Evolutionary conservation across 1,284 basidiomycete species (phyloP), one percentile per base, ranked within the genome.

Genomic region (Leccinum proliferum): DNA sequence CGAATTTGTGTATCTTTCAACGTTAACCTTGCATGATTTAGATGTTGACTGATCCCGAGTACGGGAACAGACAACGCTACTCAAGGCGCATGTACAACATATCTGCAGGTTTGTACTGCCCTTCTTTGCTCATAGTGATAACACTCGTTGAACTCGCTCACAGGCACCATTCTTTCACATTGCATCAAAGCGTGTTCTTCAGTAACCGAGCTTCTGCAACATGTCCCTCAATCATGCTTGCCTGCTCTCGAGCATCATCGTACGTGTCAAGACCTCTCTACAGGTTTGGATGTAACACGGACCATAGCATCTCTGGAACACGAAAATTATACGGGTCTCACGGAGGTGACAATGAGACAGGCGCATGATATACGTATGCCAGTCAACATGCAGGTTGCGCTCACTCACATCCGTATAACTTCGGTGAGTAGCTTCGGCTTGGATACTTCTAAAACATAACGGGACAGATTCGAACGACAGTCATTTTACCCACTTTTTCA

Each of bases 71-170:
- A 52, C 66, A 88, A 69, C 85, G 85, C 67, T 93, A 92, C 68
- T 76, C 94, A 58, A 83, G 89, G 60, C 82, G 92, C 63, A 72
- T 94, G 58, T 88, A 89, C 70, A 88, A 92, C 64, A 81, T 92
- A 55, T 86, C 85, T 48, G 84, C 85, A 60, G 89, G 93, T 91
- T 70, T 61, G 81, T 73, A 25, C 11, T 59, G 2, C 7, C 7
- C 15, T 39, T 57, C n/a, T 39, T 46, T 25, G 5, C 43, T 18
- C 43, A 37, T 56, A 41, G 43, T 37, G 18, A 59, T 56, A 15
- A 64, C 41, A 41, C 57, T 63, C 41, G 39, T 52, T 63, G 56
- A 64, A 59, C 59, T 64, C 59, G 7, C 50, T n/a, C 55, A 43
- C 41, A 90, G 88, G 84, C 15, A 77, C 78, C 18, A 77, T 81